These are phyloP conservation scores for Phytophthora podocarpi DNA, from an alignment of 352 stramenopile species.

Conservation along the genomic window DNA sequence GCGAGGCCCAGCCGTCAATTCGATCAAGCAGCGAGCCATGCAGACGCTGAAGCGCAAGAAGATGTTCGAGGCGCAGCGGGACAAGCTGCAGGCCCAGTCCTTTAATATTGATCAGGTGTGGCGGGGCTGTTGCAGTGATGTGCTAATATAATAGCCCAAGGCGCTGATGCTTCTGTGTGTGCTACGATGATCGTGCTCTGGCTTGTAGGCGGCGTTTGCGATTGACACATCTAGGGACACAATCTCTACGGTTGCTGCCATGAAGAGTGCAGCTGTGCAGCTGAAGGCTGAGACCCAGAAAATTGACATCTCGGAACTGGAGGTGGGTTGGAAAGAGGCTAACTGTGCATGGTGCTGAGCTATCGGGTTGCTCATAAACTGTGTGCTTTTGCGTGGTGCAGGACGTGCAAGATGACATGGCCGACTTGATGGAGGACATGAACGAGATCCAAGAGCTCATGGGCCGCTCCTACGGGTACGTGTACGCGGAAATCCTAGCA, in stretches of 20 bases:
- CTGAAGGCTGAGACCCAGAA: conserved; percentile 96
- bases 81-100: conserved; percentile 80
- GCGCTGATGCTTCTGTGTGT: conserved; percentile 1
- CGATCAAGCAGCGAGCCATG: conserved; percentile 84
- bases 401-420: conserved; percentile 97
- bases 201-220: conserved; percentile 73
- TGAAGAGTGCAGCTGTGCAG: conserved; percentile 92
- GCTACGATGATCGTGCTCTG: background rate
- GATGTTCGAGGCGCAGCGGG: conserved; percentile 86
- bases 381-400: conserved; percentile 25
- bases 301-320: conserved; percentile 96
- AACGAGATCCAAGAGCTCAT: conserved; percentile 98
- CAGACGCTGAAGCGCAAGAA: conserved; percentile 90
- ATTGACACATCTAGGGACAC: conserved; percentile 95
- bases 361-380: background rate
- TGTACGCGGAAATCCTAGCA: background rate
- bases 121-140: background rate
- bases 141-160: background rate
- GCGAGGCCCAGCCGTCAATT: conserved; percentile 65
- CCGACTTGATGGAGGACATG: conserved; percentile 97
- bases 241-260: conserved; percentile 92
- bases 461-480: conserved; percentile 93
- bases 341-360: background rate
- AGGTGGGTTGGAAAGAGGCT: conserved; percentile 54
- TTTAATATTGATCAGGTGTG: conserved; percentile 88